A percentile compares a stretch with the other conserved stretches of the same genome.
Conservation (phyloP, 768 basidiomycete species). For the Polyporus arcularius region DNA sequence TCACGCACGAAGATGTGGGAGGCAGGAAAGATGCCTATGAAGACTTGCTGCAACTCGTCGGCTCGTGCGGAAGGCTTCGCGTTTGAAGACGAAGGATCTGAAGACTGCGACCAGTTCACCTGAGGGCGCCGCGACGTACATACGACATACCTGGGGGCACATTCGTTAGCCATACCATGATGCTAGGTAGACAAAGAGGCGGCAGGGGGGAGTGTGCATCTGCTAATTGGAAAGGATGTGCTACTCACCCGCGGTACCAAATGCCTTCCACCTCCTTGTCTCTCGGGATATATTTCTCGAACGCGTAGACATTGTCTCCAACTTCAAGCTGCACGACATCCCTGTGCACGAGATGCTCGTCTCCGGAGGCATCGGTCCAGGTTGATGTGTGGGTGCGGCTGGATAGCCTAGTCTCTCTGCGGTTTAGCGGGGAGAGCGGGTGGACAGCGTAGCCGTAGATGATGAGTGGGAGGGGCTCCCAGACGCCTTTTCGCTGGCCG, state of each 20-base stretch:
- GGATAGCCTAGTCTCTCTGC: constrained; percentile 70
- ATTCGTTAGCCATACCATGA: background rate
- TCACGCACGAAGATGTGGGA: constrained; percentile 87
- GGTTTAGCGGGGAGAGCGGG: constrained; percentile 68
- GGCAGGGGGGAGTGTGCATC: background rate
- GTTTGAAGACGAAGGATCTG: constrained; percentile 55
- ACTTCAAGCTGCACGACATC: constrained; percentile 89
- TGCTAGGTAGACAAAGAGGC: background rate
- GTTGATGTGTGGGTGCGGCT: constrained; percentile 58
- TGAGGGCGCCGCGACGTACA: constrained; percentile 77
- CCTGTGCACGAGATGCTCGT: constrained; percentile 63
- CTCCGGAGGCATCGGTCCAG: constrained; percentile 59
- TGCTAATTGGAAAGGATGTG: background rate
- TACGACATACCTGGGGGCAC: constrained; percentile 70
- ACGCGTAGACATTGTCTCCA: constrained; percentile 96
- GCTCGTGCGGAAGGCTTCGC: constrained; percentile 54
- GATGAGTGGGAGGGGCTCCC: constrained; percentile 70
- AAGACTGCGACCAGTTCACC: constrained; percentile 59
- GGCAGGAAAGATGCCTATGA: constrained; percentile 93
- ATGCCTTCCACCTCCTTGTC: constrained; percentile 74
- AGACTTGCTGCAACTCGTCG: constrained; percentile 84
- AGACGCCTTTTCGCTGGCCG: constrained; percentile 41
- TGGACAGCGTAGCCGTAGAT: constrained; percentile 93
- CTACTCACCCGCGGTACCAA: constrained; percentile 93
- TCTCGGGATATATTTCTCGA: constrained; percentile 82